phyloP scores from a whole-genome alignment of 1,139 yeast species.

The Zhuliangozyma parablackwelliae region DNA sequence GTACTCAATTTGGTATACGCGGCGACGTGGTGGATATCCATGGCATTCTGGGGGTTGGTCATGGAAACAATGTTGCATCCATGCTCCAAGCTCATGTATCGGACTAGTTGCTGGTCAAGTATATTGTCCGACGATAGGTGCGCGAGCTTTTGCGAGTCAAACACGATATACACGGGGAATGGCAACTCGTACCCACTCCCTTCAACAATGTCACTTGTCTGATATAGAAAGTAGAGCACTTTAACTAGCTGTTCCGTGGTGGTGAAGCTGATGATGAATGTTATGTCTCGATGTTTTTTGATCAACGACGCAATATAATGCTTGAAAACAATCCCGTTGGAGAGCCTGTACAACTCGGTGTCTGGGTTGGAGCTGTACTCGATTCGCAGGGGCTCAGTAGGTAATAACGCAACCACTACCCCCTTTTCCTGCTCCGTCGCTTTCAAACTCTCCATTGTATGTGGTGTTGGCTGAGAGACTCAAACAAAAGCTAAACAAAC shows the following conservation, averaged over 20 bases:
- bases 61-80: slow-evolving; percentile 14
- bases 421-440: background rate
- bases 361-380: slow-evolving; percentile 7
- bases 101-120: slow-evolving; percentile 47
- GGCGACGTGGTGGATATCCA: background rate
- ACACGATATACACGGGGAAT: slow-evolving; percentile 14
- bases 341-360: slow-evolving; percentile 19
- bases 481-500: too few species aligned
- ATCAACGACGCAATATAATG: slow-evolving; percentile 16
- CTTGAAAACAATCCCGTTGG: slow-evolving; percentile 16
- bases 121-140: slow-evolving; percentile 19
- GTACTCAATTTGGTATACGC: background rate
- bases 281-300: slow-evolving; percentile 2
- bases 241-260: background rate
- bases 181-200: slow-evolving; percentile 17
- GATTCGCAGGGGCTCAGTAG: slow-evolving; percentile 7
- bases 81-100: slow-evolving; percentile 46
- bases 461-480: too few species aligned
- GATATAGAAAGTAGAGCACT: background rate
- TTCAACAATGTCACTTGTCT: background rate
- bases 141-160: slow-evolving; percentile 15
- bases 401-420: slow-evolving; percentile 4
- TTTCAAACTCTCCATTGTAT: slow-evolving; percentile 2
- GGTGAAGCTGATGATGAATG: slow-evolving; percentile 1
- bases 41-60: slow-evolving; percentile 3